phyloP scores from a whole-genome alignment of 306 rosid species.

The Trichosanthes truncata region DNA sequence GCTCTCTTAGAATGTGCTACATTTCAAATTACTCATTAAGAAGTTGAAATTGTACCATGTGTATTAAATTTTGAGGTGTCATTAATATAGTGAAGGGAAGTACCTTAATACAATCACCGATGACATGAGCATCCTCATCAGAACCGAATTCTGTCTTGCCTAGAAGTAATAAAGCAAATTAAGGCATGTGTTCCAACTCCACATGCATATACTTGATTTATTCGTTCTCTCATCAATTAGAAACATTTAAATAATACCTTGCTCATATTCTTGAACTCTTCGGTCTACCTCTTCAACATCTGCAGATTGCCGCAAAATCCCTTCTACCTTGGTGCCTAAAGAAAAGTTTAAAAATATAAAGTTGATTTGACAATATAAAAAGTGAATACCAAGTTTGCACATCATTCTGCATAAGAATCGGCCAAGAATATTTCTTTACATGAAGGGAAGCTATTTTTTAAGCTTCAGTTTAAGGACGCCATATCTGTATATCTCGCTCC shows the following conservation, averaged over 20 bases:
- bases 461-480: background rate
- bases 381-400: background rate
- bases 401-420: background rate
- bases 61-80: background rate
- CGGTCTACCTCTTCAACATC: slow-evolving; percentile 97
- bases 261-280: slow-evolving; percentile 95
- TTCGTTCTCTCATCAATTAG: background rate
- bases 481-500: background rate
- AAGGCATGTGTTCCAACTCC: slow-evolving; percentile 14
- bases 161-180: slow-evolving; percentile 22
- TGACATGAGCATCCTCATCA: slow-evolving; percentile 94
- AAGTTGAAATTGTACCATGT: background rate
- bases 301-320: slow-evolving; percentile 92
- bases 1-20: slow-evolving; percentile 96
- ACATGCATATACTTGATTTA: background rate
- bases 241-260: slow-evolving; percentile 38
- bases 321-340: slow-evolving; percentile 76
- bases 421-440: background rate
- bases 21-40: slow-evolving; percentile 17
- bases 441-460: background rate
- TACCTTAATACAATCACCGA: slow-evolving; percentile 99
- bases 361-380: background rate
- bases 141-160: slow-evolving; percentile 83
- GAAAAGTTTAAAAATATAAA: background rate
- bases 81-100: slow-evolving; percentile 3